These are phyloP conservation scores for Cyberlindnera mrakii DNA, from an alignment of 805 yeast genomes.

Conservation along the genomic window DNA sequence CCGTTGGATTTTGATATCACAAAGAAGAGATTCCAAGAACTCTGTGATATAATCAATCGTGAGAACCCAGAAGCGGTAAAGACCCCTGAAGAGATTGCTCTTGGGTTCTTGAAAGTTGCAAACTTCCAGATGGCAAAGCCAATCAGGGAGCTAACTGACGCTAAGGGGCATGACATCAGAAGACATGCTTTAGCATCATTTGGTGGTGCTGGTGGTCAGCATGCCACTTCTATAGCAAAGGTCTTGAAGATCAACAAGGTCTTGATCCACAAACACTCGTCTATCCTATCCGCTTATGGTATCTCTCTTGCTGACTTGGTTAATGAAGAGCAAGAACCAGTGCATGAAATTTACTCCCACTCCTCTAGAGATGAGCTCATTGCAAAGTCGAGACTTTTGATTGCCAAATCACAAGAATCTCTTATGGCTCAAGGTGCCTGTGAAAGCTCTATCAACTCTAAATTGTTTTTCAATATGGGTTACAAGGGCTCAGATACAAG, in stretches of 20 bases:
- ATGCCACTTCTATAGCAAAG: conserved; percentile 37
- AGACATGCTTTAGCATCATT: conserved; percentile 40
- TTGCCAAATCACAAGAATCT: conserved; percentile 6
- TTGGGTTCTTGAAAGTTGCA: conserved; percentile 41
- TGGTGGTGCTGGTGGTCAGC: conserved; percentile 49
- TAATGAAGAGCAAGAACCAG: conserved; percentile 23
- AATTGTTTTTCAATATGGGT: conserved; percentile 35
- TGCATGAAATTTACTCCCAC: conserved; percentile 22
- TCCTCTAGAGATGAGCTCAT: conserved; percentile 11
- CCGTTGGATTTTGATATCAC: conserved; percentile 31
- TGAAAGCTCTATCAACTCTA: conserved; percentile 19
- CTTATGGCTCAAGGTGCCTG: conserved; percentile 22
- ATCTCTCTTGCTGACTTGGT: conserved; percentile 35
- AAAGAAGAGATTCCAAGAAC: conserved; percentile 29
- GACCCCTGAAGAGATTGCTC: conserved; percentile 38
- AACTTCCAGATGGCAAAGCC: conserved; percentile 42
- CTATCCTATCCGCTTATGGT: conserved; percentile 42
- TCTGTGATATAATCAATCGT: conserved; percentile 32
- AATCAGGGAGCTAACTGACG: conserved; percentile 40
- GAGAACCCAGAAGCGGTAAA: conserved; percentile 26
- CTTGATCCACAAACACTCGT: conserved; percentile 40
- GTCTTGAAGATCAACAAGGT: conserved; percentile 35
- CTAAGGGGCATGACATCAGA: conserved; percentile 37
- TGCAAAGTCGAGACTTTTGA: conserved; percentile 5
- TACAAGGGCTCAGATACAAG: conserved; percentile 43